A percentile compares a stretch with the other conserved stretches of the same genome.
Conservation (phyloP, 2,329 filamentous ascomycete species). For the Botryosphaeria dothidea region DNA sequence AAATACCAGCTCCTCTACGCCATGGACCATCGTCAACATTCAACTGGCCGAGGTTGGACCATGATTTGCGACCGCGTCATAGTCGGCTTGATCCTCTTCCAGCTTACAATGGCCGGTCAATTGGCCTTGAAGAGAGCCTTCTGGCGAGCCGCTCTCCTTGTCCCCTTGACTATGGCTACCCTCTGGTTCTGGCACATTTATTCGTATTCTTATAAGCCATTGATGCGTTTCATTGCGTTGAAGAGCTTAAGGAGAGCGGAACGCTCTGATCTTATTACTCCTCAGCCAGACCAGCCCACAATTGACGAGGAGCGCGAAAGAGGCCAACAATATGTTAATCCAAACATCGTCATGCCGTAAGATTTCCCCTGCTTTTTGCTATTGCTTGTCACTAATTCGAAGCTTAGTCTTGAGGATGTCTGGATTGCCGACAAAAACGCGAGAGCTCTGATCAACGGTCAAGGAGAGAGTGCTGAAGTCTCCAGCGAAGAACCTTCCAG, state of each 20-base stretch:
- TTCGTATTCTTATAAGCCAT: slow-evolving; percentile 75
- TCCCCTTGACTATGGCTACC: slow-evolving; percentile 76
- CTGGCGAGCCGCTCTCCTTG: slow-evolving; percentile 68
- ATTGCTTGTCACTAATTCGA: slow-evolving; percentile 15
- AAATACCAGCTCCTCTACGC: slow-evolving; percentile 98
- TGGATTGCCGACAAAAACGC: slow-evolving; percentile 56
- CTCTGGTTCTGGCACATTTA: slow-evolving; percentile 90
- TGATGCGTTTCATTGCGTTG: slow-evolving; percentile 90
- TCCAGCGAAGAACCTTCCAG: background rate
- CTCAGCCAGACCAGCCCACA: slow-evolving; percentile 49
- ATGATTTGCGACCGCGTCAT: slow-evolving; percentile 95
- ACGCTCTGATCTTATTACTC: slow-evolving; percentile 45
- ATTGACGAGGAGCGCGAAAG: slow-evolving; percentile 72
- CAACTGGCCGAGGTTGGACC: slow-evolving; percentile 90
- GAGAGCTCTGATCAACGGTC: background rate
- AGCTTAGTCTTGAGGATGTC: slow-evolving; percentile 62
- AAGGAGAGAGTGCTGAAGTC: background rate
- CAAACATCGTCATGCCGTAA: slow-evolving; percentile 68
- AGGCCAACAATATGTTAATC: slow-evolving; percentile 73
- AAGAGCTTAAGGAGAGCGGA: slow-evolving; percentile 73
- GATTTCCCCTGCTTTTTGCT: slow-evolving; percentile 33
- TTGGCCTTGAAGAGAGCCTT: slow-evolving; percentile 75
- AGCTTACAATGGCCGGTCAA: slow-evolving; percentile 86
- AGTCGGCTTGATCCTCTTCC: slow-evolving; percentile 82
- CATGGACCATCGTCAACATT: slow-evolving; percentile 95